Base-by-base conservation (phyloP, 2,329 filamentous ascomycete species). In the Botrytis medusae region DNA sequence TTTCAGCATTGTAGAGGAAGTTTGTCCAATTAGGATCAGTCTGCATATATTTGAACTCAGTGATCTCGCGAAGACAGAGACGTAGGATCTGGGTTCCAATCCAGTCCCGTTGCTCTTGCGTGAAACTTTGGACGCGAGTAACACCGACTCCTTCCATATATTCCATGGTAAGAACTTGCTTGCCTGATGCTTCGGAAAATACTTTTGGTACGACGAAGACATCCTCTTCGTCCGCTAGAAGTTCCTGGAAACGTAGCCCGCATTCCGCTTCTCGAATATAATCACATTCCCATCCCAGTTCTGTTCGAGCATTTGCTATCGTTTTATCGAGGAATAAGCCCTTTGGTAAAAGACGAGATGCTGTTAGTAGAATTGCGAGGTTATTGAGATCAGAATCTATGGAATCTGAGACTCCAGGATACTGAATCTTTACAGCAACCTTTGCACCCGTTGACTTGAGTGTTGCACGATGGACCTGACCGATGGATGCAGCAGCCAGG, bases 11-110 rank as follows among this genome's bases (percentile, higher is more conserved):
- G 86, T 94, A 99, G 32, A 98, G 87, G 82, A 99, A 99, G 83
- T 99, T 99, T 48, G 95, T 98, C 96, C 96, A 99, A 85, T 99
- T 99, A 59, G 96, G 96, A 81, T 99, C 96, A 8, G 96, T 99
- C 84, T 99, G 96, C 96, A 99, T 99, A 85, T 97, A 98, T 74
- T 87, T 91, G 88, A 98, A 98, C 83, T 97, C 94, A 76, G 91
- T 91, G 78, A 98, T 95, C 84, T 98, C 96, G 74, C 95, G 91
- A 57, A 98, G 87, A 81, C 94, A 98, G 18, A 99, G 90, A 6
- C 94, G 92, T 70, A 98, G 88, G 77, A 98, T 93, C 79, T 98
- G 93, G 0, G 94, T 96, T 71, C 96, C 96, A 79, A 99, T 97
- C 93, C 95, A 98, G 84, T 99, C 94, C 74, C 92, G 90, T 82